Evolutionary conservation across 768 basidiomycete genomes (phyloP), one percentile per base, ranked within the genome.

Genomic region (Podaxis sp.): DNA sequence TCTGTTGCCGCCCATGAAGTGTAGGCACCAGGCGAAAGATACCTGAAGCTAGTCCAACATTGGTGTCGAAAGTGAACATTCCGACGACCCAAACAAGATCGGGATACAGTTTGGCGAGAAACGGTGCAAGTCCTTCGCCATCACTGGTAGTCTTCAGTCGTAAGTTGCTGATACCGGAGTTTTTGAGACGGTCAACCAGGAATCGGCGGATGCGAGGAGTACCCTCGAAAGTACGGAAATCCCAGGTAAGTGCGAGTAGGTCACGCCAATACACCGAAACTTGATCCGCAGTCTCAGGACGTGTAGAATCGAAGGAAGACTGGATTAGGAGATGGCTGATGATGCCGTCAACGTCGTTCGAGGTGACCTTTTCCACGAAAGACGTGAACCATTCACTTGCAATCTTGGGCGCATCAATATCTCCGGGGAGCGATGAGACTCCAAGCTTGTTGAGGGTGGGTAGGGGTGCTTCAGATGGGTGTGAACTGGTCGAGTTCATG

Each of bases 171-270:
- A 72, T 59, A 50, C 66, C 56, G 10, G 71, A 55, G 4, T 28
- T 21, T 5, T 37, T 55, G 11, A 86, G 73, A 32, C 82, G 78
- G 51, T 80, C 80, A 4, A 62, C 21, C 38, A 85, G 76, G 67
- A 86, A 79, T 21, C 66, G 65, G 4, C 57, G 66, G 40, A 87
- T 79, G 9, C 70, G 68, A 2, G 65, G 16, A 38, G 63, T 68
- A 13, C 81, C 77, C 61, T 79, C 74, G 67, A 87, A 81, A 7
- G 84, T 83, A 40, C 84, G 81, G 50, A 86, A 80, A 59, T 84
- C 77, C 84, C 84, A 87, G n/a, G 86, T 86, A 55, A 87, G 75
- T 0, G 82, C 77, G n/a, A 85, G 77, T 59, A 80, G 72, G 63
- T 87, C 86, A 5, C 84, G 72, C 86, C 86, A 87, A 54, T 74